Evolutionary conservation across 1,139 yeast genomes (phyloP), one percentile per base, ranked within the genome.

Genomic region (Hansenula lynferdii): DNA sequence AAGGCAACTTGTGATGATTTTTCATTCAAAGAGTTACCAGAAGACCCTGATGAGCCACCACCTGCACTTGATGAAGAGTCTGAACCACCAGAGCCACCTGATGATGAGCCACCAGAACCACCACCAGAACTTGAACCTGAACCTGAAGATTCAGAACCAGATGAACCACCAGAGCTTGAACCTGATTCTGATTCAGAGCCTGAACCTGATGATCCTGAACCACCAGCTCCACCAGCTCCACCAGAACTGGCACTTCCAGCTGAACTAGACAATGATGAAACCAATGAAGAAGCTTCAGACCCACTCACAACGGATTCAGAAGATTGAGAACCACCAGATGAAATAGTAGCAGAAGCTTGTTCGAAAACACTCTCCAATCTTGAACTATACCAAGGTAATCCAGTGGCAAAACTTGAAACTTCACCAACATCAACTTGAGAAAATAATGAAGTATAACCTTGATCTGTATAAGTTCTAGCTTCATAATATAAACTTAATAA

Each of bases 361-460:
- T 58, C 55, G 28, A 64, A 46, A 33, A 48, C 44, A 28, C 60
- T 54, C 11, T 42, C 50, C 33, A 61, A 44, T 62, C 73, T 65
- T 38, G 61, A 45, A 12, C 69, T 60, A 52, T 67, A 68, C 73
- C 73, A 68, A 51, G 72, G 70, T 37, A 69, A 55, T 31, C 54
- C 62, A 27, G 70, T 61, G 20, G 62, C 61, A 47, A 65, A 59
- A 12, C 59, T 38, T 12, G 60, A 50, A 32, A 59, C 59, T 22
- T 54, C 58, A 29, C 50, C 39, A 37, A 50, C 42, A 43, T 58
- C 56, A 29, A 58, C 49, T 34, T 44, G 36, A 30, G 50, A 34
- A 43, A 53, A 57, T 43, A 63, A 53, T 14, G 70, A 53, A 42
- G 72, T 67, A 58, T 64, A 67, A 21, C 67, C 58, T 29, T 62